phyloP scores from a whole-genome alignment of 257 asterid species.

The Cynanchum wilfordii region DNA sequence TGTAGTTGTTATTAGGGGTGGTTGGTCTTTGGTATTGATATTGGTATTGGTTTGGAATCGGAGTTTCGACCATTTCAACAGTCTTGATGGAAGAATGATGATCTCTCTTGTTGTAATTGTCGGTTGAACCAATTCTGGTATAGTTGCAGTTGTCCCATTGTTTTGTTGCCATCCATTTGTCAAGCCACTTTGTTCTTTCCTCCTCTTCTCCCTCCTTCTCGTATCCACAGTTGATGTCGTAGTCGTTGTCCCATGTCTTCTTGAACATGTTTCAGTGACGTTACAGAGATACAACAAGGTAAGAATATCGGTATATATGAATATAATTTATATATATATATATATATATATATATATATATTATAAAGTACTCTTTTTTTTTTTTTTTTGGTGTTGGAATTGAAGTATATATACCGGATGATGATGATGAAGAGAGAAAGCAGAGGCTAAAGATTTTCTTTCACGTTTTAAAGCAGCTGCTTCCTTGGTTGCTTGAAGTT shows the following conservation, averaged over 20 bases:
- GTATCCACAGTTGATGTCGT: conserved; percentile 20
- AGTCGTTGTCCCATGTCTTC: conserved; percentile 26
- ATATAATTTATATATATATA: too few relatives aligned
- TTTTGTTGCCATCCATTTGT: conserved; percentile 55
- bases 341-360: too few relatives aligned
- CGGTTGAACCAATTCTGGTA: conserved; percentile 55
- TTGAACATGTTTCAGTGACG: conserved; percentile 8
- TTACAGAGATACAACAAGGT: neutral
- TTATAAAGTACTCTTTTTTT: neutral
- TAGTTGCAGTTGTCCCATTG: conserved; percentile 46
- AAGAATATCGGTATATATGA: neutral
- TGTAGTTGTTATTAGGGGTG: conserved; percentile 8
- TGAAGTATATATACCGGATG: conserved; percentile 14
- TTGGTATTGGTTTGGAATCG: conserved; percentile 27
- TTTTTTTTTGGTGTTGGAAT: neutral
- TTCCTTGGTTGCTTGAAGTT: conserved; percentile 64
- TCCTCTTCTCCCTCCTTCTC: conserved; percentile 32
- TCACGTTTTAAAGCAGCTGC: conserved; percentile 61
- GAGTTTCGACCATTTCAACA: conserved; percentile 49
- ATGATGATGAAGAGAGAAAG: conserved; percentile 64
- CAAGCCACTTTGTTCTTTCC: conserved; percentile 51
- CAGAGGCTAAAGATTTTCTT: conserved; percentile 48
- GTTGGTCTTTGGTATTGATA: conserved; percentile 41
- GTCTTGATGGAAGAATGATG: conserved; percentile 52
- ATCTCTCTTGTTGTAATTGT: conserved; percentile 36